Base-by-base conservation (phyloP, 768 basidiomycete species). In the Phylloporus scabripes region DNA sequence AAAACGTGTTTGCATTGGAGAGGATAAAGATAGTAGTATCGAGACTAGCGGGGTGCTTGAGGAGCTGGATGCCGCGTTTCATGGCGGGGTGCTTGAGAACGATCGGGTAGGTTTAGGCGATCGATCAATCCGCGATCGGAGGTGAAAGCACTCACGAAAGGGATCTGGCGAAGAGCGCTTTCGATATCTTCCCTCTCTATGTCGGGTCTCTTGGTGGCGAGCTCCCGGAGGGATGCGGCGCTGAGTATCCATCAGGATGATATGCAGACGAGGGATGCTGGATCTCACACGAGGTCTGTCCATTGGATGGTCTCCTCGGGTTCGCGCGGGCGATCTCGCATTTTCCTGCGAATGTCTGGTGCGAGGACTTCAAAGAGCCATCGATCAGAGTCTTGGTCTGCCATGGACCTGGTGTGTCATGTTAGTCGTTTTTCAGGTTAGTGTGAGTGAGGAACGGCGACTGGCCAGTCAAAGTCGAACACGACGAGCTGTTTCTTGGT, bases 401-500 rank as follows among this genome's bases (percentile, higher is more conserved):
- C 83, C 70, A 89, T 78, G 31, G 89, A 92, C 88, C 88, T 92
- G 57, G 28, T 32, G 29, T 20, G 10, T 43, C 24, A 32, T 12
- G 32, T 38, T 21, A 42, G 14, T 33, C 18, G 15, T 21, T 42
- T 21, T 36, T 12, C 0, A 29, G n/a, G n/a, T 18, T 12, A 17
- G 18, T 20, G 15, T 20, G 26, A 29, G 49, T 28, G 49, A 53
- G 21, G 36, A 23, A 26, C 18, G 14, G 31, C 24, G 38, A 60
- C 65, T 55, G 54, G 87, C 95, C 94, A 98, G 77, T 99, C 95
- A 71, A 97, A 99, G 68, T 99, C 95, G 58, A 87, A 97, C 12
- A 97, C 83, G 50, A 97, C 74, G 44, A 97, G 83, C 61, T 93
- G 89, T 53, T 72, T 76, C 32, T 65, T 60, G n/a, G 64, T 56